Conservation (phyloP, 2,329 filamentous ascomycete species). For the Atkinsonella hypoxylon region DNA sequence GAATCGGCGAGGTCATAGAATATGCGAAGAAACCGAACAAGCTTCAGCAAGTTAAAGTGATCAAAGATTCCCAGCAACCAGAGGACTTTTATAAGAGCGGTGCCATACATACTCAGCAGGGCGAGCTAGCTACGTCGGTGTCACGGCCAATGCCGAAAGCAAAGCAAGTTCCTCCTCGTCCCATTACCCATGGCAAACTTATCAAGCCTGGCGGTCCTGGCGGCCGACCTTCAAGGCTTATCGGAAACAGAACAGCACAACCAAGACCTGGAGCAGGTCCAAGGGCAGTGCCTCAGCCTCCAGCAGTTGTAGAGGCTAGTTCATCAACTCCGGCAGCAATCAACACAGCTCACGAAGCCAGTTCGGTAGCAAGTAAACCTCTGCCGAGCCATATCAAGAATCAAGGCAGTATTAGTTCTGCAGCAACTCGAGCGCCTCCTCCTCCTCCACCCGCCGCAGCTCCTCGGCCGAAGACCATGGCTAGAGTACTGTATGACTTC, state of each 20-base stretch:
- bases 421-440: slow-evolving; percentile 44
- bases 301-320: slow-evolving; percentile 15
- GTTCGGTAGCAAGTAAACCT: slow-evolving; percentile 11
- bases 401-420: slow-evolving; percentile 38
- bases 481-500: slow-evolving; percentile 90
- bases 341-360: slow-evolving; percentile 3
- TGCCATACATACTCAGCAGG: slow-evolving; percentile 73
- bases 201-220: slow-evolving; percentile 82
- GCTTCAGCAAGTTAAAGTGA: slow-evolving; percentile 72
- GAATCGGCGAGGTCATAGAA: slow-evolving; percentile 74
- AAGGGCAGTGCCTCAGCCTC: slow-evolving; percentile 22
- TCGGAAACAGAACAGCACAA: slow-evolving; percentile 34
- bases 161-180: slow-evolving; percentile 75
- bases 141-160: slow-evolving; percentile 79
- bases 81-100: slow-evolving; percentile 91
- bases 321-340: background rate
- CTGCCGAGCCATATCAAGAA: slow-evolving; percentile 42
- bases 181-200: slow-evolving; percentile 87
- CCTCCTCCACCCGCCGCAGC: slow-evolving; percentile 56
- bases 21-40: slow-evolving; percentile 98
- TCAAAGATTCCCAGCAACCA: slow-evolving; percentile 70
- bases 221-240: slow-evolving; percentile 64
- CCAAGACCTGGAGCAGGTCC: slow-evolving; percentile 27
- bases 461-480: slow-evolving; percentile 55
- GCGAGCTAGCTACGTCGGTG: slow-evolving; percentile 70